These are phyloP conservation scores for Colletotrichum orchidophilum DNA, from an alignment of 2,329 filamentous ascomycete genomes.

Conservation along the genomic window DNA sequence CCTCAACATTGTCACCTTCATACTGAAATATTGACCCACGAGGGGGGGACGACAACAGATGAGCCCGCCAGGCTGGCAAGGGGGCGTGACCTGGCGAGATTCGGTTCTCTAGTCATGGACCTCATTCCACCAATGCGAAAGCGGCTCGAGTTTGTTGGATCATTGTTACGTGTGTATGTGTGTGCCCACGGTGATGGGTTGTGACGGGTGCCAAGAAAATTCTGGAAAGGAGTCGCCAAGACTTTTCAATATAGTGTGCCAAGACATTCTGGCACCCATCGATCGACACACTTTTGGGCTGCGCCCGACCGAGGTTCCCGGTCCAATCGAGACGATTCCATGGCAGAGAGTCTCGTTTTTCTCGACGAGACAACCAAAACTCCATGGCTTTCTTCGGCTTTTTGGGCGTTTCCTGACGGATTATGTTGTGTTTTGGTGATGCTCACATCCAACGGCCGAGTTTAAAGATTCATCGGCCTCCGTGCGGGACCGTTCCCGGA, in stretches of 20 bases:
- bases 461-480: conserved; percentile 17
- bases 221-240: conserved; percentile 29
- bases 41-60: neutral
- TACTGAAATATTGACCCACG: neutral
- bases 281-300: conserved; percentile 8
- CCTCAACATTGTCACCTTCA: neutral
- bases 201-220: conserved; percentile 4
- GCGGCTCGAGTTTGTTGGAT: neutral
- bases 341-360: neutral
- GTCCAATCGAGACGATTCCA: neutral
- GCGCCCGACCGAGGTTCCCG: neutral
- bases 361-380: neutral
- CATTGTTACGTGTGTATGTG: too few species aligned
- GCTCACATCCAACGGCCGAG: neutral
- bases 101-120: neutral
- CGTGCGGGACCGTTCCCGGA: conserved; percentile 2
- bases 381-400: neutral
- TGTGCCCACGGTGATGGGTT: neutral
- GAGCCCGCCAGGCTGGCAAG: conserved; percentile 15
- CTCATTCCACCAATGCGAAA: conserved; percentile 18
- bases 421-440: neutral
- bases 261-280: neutral
- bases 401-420: neutral
- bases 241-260: conserved; percentile 1
- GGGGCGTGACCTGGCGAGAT: neutral